These are phyloP conservation scores for Purpureocillium takamizusanense DNA, from an alignment of 2,329 filamentous ascomycete species.

Conservation along the genomic window DNA sequence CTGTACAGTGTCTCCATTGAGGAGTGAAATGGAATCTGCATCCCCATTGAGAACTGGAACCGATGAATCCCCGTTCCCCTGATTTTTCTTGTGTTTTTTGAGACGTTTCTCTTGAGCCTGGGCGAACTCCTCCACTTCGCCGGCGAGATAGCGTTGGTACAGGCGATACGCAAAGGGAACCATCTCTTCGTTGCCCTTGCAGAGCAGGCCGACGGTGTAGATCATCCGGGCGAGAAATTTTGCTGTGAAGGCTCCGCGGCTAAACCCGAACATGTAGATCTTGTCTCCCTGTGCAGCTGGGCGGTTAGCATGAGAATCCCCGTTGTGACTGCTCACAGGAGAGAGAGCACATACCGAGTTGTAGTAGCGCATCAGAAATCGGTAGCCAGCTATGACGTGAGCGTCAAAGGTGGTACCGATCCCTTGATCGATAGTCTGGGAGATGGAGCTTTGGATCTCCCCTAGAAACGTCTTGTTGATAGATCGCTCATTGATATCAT, in stretches of 20 bases:
- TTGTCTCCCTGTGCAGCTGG: constrained; percentile 29
- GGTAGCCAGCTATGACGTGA: constrained; percentile 43
- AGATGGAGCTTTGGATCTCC: constrained; percentile 23
- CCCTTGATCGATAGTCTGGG: constrained; percentile 31
- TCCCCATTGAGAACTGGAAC: too few species aligned
- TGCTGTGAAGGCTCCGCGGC: constrained; percentile 43
- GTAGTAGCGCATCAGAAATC: constrained; percentile 46
- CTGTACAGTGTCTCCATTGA: too few species aligned
- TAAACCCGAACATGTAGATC: constrained; percentile 47
- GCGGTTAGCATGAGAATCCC: not conserved
- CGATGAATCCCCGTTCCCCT: too few species aligned
- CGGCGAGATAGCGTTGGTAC: constrained; percentile 31
- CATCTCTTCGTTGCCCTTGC: constrained; percentile 44
- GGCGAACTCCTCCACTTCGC: too few species aligned
- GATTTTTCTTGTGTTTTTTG: too few species aligned
- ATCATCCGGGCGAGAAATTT: constrained; percentile 44
- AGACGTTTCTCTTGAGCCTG: too few species aligned
- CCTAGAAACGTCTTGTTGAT: constrained; percentile 27
- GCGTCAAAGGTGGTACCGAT: constrained; percentile 38
- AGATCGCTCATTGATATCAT: constrained; percentile 32
- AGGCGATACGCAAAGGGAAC: constrained; percentile 38
- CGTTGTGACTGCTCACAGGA: too few species aligned
- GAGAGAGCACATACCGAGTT: constrained; percentile 26
- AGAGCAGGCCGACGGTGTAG: constrained; percentile 37
- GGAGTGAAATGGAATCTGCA: too few species aligned